These are phyloP conservation scores for Solanum phureja DNA, from an alignment of 257 asterid genomes.

Conservation along the genomic window DNA sequence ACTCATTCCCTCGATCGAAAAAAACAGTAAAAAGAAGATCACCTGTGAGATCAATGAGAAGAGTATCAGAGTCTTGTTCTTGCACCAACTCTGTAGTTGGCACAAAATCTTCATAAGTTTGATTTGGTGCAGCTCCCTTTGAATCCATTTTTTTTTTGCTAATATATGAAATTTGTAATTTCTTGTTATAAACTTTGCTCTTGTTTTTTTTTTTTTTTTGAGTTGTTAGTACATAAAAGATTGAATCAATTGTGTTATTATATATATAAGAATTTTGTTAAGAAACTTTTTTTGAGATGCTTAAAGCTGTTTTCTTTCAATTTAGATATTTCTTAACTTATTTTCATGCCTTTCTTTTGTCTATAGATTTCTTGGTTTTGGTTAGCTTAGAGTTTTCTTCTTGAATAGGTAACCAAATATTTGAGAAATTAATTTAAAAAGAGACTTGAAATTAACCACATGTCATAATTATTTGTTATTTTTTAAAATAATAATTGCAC, in stretches of 20 bases:
- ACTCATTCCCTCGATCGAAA: not conserved
- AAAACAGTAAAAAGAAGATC: not conserved
- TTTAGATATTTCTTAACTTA: not conserved
- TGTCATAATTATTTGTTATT: not conserved
- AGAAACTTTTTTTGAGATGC: not conserved
- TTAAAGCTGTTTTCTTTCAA: not conserved
- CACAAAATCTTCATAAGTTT: not conserved
- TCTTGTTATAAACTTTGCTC: not conserved
- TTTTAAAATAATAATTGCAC: not conserved
- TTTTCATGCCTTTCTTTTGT: not conserved
- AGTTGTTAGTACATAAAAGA: not conserved
- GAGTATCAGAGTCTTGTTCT: not conserved
- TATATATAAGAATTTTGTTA: not conserved
- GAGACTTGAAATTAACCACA: not conserved
- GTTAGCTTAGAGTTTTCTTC: not conserved
- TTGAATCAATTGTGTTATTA: not conserved
- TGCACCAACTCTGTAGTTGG: not conserved
- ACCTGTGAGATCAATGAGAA: not conserved
- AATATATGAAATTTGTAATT: not conserved
- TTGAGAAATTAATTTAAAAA: not conserved
- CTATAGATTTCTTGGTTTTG: not conserved
- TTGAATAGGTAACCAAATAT: not conserved
- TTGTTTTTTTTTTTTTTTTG: not conserved
- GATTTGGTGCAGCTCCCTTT: not conserved
- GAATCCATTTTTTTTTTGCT: not conserved